These are phyloP conservation scores for Alternaria arbusti DNA, from an alignment of 2,329 filamentous ascomycete species.

Conservation along the genomic window DNA sequence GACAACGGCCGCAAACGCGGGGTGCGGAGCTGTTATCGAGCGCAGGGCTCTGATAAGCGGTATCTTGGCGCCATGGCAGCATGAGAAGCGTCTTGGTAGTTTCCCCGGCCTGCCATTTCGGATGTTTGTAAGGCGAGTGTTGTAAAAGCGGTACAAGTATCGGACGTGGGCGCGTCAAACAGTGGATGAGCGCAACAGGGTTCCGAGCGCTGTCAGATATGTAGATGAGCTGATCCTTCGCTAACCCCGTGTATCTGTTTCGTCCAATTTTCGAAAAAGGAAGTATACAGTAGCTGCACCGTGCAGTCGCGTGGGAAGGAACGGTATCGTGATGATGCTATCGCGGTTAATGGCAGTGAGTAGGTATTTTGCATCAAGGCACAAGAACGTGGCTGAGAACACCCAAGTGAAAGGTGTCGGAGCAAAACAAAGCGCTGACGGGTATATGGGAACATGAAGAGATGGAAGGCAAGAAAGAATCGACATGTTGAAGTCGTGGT, in stretches of 20 bases:
- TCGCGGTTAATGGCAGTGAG: background rate
- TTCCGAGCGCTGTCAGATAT: background rate
- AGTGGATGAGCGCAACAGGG: background rate
- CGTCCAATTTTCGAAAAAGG: background rate
- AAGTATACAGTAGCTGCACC: background rate
- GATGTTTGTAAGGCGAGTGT: background rate
- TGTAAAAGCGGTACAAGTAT: background rate
- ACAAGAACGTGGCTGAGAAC: background rate
- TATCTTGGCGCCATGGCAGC: constrained; percentile 18
- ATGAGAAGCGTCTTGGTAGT: constrained; percentile 5
- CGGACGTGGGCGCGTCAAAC: background rate
- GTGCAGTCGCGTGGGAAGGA: background rate
- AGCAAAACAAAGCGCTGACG: no score
- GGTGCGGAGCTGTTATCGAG: constrained; percentile 7
- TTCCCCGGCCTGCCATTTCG: background rate
- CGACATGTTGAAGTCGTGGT: background rate
- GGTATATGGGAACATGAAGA: no score
- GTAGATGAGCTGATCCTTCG: background rate
- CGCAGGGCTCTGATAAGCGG: constrained; percentile 7
- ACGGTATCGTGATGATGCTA: background rate
- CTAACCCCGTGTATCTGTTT: background rate
- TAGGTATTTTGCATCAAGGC: background rate
- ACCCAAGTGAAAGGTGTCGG: background rate
- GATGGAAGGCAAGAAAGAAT: fast-evolving
- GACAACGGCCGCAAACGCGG: constrained; percentile 6